Conservation (phyloP, 2,329 filamentous ascomycete species). For the Ramichloridium luteum region DNA sequence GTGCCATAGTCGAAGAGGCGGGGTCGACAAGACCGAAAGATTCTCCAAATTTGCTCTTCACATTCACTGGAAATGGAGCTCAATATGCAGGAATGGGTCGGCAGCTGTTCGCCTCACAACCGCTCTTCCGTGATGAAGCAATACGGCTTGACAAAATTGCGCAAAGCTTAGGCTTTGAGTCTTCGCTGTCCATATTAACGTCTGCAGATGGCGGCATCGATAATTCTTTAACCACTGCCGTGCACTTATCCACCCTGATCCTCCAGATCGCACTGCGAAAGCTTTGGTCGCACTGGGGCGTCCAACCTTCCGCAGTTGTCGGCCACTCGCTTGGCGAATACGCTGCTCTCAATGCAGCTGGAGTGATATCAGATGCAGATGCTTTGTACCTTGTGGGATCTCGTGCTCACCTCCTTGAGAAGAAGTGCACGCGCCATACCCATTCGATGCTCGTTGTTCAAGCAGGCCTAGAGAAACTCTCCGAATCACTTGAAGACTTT, state of each 20-base stretch:
- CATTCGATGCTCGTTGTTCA: conserved; percentile 13
- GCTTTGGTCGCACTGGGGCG: conserved; percentile 19
- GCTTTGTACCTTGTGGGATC: conserved; percentile 26
- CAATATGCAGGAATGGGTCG: conserved; percentile 16
- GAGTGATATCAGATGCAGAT: conserved; percentile 24
- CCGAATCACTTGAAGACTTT: conserved; percentile 3
- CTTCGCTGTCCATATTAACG: conserved; percentile 19
- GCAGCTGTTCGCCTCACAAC: conserved; percentile 21
- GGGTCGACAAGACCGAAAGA: too few relatives aligned
- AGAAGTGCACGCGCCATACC: conserved; percentile 4
- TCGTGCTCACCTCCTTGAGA: conserved; percentile 12
- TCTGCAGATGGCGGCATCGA: too few relatives aligned
- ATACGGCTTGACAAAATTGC: conserved; percentile 20
- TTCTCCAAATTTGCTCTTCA: conserved; percentile 25
- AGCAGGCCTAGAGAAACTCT: conserved; percentile 6
- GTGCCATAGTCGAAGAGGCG: too few relatives aligned
- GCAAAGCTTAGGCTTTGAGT: conserved; percentile 22
- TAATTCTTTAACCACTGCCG: too few relatives aligned
- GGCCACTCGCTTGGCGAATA: conserved; percentile 30
- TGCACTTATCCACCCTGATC: conserved; percentile 25
- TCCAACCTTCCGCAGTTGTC: conserved; percentile 18
- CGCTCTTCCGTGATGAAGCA: conserved; percentile 23
- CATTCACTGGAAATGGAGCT: conserved; percentile 30
- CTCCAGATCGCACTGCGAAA: conserved; percentile 31
- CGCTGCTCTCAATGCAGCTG: conserved; percentile 26